Evolutionary conservation across 1,139 yeast species (phyloP).

Genomic region (Torulaspora globosa): DNA sequence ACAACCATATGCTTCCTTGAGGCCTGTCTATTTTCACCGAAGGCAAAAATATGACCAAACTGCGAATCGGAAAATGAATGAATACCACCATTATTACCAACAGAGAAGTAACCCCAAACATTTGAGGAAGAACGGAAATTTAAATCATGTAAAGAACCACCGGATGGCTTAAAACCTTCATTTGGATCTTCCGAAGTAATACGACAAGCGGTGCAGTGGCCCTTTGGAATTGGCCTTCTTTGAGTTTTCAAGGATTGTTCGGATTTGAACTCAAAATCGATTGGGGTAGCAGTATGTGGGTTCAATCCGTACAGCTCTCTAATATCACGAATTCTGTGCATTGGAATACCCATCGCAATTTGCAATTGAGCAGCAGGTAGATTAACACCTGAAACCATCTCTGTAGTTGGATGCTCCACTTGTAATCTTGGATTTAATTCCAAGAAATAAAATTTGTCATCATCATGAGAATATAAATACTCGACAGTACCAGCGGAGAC

Average conservation of each 20-base stretch:
- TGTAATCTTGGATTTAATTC: conserved; percentile 97
- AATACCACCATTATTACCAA: conserved; percentile 92
- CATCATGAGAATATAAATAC: conserved; percentile 88
- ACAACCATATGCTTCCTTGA: conserved; percentile 99
- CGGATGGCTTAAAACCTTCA: conserved; percentile 97
- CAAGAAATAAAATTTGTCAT: conserved; percentile 89
- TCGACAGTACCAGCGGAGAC: conserved; percentile 99
- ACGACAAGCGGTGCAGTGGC: conserved; percentile 98
- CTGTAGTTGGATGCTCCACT: conserved; percentile 99
- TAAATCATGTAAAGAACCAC: conserved; percentile 92
- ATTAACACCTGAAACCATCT: conserved; percentile 97
- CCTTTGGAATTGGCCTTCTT: conserved; percentile 91
- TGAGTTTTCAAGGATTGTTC: conserved; percentile 71
- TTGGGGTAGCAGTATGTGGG: conserved; percentile 85
- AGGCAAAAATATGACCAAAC: conserved; percentile 97
- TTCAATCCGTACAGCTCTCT: conserved; percentile 91
- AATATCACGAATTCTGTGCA: conserved; percentile 90
- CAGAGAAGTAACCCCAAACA: conserved; percentile 99
- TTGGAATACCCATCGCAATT: conserved; percentile 98
- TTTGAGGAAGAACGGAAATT: conserved; percentile 95
- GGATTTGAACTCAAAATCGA: conserved; percentile 83
- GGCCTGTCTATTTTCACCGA: conserved; percentile 97
- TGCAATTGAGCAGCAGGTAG: conserved; percentile 97
- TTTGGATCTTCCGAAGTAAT: conserved; percentile 98
- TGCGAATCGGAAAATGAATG: conserved; percentile 98